Base-by-base conservation (phyloP, 176 grass and related monocot genomes). In the Pontederia crassipes region DNA sequence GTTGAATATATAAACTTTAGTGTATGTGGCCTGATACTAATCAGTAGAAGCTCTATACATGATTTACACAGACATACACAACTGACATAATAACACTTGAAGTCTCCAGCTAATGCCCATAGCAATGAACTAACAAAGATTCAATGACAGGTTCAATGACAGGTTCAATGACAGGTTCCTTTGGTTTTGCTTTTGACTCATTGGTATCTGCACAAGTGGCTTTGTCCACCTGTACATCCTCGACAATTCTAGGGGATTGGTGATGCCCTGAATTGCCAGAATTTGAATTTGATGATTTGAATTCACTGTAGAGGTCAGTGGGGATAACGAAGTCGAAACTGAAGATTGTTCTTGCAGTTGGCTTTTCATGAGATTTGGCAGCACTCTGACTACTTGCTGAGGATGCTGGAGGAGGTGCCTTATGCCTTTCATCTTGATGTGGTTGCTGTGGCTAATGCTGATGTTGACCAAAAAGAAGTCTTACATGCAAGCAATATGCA, bases 111-210 rank as follows among this genome's bases (percentile, higher is more conserved):
- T 40, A 40, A 40, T 40, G 32, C 32, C 3, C 32, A 40, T 40
- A 40, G 32, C 32, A 40, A 40, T 40, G 0, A 40, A 4, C 32
- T 40, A 40, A 40, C 32, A 40, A 40, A 40, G 32, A 40, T 40
- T 40, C 32, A 40, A 7, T 0, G 32, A 40, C n/a, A 40, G 32
- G 28, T 64, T n/a, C n/a, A n/a, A n/a, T n/a, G n/a, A n/a, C n/a
- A n/a, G n/a, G n/a, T n/a, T n/a, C 56, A 9, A 70, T 70, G 61
- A 28, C 74, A 6, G 66, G 59, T 9, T 53, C 61, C 54, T 61
- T 45, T 52, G 20, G 45, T 60, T 16, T 35, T 32, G 14, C 64
- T 47, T 68, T 45, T 54, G 16, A 40, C 48, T 59, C 57, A 47
- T 71, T 9, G 5, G 17, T 59, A 1, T 64, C 10, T 54, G 48